Evolutionary conservation across 139 green algal species (phyloP).

Genomic region (Ulvella scutata): DNA sequence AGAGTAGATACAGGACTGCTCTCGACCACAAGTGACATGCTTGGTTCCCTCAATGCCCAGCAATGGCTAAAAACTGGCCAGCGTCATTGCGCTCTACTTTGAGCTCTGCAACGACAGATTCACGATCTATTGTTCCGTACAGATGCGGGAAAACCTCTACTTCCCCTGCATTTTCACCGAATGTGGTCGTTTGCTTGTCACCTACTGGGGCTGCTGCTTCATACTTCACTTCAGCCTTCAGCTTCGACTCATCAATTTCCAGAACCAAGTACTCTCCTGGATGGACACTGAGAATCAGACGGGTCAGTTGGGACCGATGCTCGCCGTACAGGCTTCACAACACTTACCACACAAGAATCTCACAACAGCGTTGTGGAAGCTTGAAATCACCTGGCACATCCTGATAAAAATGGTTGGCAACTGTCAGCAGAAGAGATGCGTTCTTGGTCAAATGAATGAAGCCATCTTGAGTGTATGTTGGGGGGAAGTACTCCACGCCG

Average conservation of each 20-base stretch:
- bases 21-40: too few species aligned
- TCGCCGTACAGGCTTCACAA: too few species aligned
- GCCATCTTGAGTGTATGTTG: constrained; percentile 36
- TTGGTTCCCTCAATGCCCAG: constrained; percentile 4
- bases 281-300: too few species aligned
- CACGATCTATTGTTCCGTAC: constrained; percentile 43
- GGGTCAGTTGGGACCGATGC: too few species aligned
- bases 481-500: constrained; percentile 19
- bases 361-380: background rate
- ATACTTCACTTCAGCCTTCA: constrained; percentile 30
- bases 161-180: background rate
- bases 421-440: constrained; percentile 26
- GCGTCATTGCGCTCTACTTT: constrained; percentile 12
- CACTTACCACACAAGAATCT: too few species aligned
- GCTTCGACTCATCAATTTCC: background rate
- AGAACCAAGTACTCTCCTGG: background rate
- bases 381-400: constrained; percentile 2
- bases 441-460: constrained; percentile 61
- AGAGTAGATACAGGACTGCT: too few species aligned
- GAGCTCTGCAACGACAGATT: constrained; percentile 21
- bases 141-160: constrained; percentile 46
- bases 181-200: constrained; percentile 4
- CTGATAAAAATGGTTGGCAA: constrained; percentile 57
- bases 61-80: constrained; percentile 19
- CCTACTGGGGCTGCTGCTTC: constrained; percentile 47